These are phyloP conservation scores for Clonostachys rhizophaga DNA, from an alignment of 2,329 filamentous ascomycete genomes.

Conservation along the genomic window DNA sequence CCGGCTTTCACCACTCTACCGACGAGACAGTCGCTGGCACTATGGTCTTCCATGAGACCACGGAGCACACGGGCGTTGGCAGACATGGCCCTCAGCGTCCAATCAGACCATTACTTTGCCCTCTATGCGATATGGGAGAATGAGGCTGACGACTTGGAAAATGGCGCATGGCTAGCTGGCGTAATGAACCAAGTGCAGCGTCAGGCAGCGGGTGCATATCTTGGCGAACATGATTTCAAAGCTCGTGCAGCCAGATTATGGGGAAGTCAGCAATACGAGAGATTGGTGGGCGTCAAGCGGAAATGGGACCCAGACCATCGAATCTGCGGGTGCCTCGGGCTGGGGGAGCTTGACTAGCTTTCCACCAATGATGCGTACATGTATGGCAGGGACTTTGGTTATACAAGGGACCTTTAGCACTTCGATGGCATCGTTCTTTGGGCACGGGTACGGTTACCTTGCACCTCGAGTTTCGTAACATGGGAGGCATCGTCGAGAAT, in stretches of 20 bases:
- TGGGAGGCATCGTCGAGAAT: no score
- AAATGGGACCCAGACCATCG: conserved; percentile 32
- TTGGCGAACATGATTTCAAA: conserved; percentile 51
- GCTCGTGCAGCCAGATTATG: conserved; percentile 40
- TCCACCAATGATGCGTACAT: no score
- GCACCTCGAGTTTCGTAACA: no score
- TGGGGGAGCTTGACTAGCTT: neutral
- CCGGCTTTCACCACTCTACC: conserved; percentile 42
- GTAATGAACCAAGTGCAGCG: conserved; percentile 30
- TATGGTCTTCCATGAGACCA: conserved; percentile 48
- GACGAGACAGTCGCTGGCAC: conserved; percentile 32
- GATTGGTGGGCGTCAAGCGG: conserved; percentile 33
- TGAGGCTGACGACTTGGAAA: conserved; percentile 34
- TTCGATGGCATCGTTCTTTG: no score
- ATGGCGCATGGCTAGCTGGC: conserved; percentile 35
- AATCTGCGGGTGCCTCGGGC: neutral
- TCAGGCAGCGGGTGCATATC: conserved; percentile 41
- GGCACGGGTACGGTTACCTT: no score
- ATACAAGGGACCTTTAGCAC: no score
- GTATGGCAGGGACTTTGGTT: no score
- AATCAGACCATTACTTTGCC: conserved; percentile 52
- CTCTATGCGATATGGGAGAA: conserved; percentile 46
- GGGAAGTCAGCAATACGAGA: conserved; percentile 31
- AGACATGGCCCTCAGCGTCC: conserved; percentile 51
- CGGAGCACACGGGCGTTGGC: conserved; percentile 26